Evolutionary conservation across 805 yeast species (phyloP).

Genomic region (Candida bentonensis): DNA sequence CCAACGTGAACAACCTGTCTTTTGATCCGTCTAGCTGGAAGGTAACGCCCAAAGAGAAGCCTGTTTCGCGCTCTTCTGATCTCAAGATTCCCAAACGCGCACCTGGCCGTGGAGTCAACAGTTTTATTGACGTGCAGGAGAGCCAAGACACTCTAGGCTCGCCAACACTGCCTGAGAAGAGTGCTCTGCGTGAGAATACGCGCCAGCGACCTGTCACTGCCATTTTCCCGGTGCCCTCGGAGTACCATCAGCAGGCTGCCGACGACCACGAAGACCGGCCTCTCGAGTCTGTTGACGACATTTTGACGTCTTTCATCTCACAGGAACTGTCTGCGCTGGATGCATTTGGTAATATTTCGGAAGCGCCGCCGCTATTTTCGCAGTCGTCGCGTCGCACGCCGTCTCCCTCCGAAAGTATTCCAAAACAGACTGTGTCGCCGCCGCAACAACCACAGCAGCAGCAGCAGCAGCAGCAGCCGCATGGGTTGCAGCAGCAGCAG

Average conservation of each 20-base stretch:
- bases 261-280: not conserved
- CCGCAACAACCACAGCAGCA: not conserved
- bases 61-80: not conserved
- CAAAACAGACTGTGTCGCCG: no score
- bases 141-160: not conserved
- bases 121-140: not conserved
- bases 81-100: not conserved
- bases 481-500: not conserved
- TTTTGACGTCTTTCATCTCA: not conserved
- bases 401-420: not conserved
- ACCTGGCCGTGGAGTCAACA: not conserved
- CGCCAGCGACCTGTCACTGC: not conserved
- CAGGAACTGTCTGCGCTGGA: not conserved
- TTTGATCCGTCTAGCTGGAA: not conserved
- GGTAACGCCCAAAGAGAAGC: not conserved
- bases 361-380: not conserved
- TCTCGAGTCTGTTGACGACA: conserved; percentile 1
- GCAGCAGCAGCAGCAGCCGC: not conserved
- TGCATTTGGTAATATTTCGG: conserved; percentile 1
- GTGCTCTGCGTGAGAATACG: not conserved
- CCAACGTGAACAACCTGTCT: not conserved
- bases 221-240: not conserved
- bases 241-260: not conserved
- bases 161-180: not conserved
- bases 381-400: not conserved